Base-by-base conservation (phyloP, 495 filamentous ascomycete species). In the Penicillium nucicola region DNA sequence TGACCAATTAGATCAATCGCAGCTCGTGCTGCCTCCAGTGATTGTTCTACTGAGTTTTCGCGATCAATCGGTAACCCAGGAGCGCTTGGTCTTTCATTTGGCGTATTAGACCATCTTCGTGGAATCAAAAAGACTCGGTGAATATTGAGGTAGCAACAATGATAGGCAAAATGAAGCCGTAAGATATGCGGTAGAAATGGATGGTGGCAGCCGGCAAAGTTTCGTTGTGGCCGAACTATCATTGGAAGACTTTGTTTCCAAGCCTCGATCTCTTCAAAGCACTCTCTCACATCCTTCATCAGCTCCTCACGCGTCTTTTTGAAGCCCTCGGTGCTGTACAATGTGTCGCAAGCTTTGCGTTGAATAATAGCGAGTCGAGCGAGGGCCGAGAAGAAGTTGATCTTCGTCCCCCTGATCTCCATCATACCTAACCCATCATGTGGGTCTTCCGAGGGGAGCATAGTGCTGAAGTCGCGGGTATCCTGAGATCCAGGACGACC, bases 131-230 rank as follows among this genome's bases (percentile, higher is more conserved):
- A 49, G 9, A 34, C 41, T 30, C 37, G 48, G 15, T 57, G 56
- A 12, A 61, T 45, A 22, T 52, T 61, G n/a, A 45, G 42, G 25
- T 49, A 50, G 41, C 58, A 61, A 32, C 46, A 55, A 20, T 55
- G 45, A 17, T 55, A 61, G 3, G 54, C 48, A 45, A 57, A 42
- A 11, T 55, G 42, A 10, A 61, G 33, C 13, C 58, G 48, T 10
- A 61, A 10, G n/a, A 61, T 23, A 42, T 61, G 51, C 13, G 45
- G 46, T n/a, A 30, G 28, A 9, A 36, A 50, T 17, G 19, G 34
- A 13, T 33, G 8, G 14, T 48, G 20, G 8, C 40, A n/a, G 10
- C 28, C 15, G 2, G 19, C 18, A 13, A 56, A 56, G 9, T 32
- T 39, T n/a, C 22, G 15, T 10, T 43, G 23, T 13, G 45, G 42